phyloP scores from a whole-genome alignment of 163 green algal species.

The Scenedesmus sp. region DNA sequence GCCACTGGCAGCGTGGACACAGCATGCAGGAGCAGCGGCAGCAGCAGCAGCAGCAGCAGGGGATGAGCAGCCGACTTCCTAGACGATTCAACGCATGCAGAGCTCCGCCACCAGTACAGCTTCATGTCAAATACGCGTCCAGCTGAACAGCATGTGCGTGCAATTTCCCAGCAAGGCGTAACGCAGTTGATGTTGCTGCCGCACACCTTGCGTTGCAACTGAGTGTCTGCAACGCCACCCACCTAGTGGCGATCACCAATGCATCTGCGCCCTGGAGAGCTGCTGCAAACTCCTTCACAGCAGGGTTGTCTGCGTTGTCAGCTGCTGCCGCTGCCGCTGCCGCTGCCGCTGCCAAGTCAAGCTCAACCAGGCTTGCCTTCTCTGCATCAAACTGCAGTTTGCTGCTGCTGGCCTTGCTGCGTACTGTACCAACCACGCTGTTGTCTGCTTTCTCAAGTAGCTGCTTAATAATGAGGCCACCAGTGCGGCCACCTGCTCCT shows the following conservation, averaged over 20 bases:
- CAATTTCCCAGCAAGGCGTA: not conserved
- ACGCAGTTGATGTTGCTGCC: too few relatives aligned
- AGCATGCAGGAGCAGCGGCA: not conserved
- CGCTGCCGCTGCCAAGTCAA: constrained; percentile 41
- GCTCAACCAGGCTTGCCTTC: constrained; percentile 1
- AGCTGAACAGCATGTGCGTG: not conserved
- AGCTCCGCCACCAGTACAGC: not conserved
- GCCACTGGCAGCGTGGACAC: constrained; percentile 43
- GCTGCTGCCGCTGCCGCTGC: not conserved
- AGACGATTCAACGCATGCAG: not conserved
- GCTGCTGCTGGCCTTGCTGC: constrained; percentile 33
- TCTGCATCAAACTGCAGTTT: not conserved
- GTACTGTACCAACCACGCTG: constrained; percentile 38
- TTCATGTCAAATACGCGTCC: too few relatives aligned
- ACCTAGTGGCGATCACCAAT: constrained; percentile 77
- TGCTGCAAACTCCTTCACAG: constrained; percentile 41
- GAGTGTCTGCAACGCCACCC: not conserved
- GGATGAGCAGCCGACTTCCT: not conserved
- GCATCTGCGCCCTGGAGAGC: constrained; percentile 69
- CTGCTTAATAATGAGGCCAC: constrained; percentile 53
- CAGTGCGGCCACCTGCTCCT: constrained; percentile 58
- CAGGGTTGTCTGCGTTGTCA: not conserved
- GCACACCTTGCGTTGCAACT: too few relatives aligned
- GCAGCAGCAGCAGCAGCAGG: not conserved
- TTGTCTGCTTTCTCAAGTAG: constrained; percentile 40